These are phyloP conservation scores for Penicillium parvum DNA, from an alignment of 495 filamentous ascomycete genomes.

Conservation along the genomic window DNA sequence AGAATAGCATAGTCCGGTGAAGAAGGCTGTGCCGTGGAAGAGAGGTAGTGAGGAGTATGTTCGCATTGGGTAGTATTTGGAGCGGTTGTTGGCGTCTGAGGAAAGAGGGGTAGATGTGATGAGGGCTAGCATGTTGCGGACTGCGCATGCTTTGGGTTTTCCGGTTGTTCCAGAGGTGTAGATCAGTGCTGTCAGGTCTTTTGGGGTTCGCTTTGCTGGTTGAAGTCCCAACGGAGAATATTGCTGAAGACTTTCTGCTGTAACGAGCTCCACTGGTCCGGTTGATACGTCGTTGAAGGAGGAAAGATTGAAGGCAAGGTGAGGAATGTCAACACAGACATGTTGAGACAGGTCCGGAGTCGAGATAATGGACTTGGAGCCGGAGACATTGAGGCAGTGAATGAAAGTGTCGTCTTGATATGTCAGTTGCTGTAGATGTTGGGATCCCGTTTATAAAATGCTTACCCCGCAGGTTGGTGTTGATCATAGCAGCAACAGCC, in stretches of 20 bases:
- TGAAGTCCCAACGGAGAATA: constrained; percentile 28
- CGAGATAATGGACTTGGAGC: constrained; percentile 60
- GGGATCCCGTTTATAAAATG: neutral
- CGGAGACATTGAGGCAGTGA: constrained; percentile 76
- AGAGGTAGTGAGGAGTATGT: constrained; percentile 91
- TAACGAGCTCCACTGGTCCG: constrained; percentile 46
- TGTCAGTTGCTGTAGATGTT: neutral
- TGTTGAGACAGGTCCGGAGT: constrained; percentile 43
- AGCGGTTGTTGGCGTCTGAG: constrained; percentile 30
- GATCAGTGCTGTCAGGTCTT: constrained; percentile 65
- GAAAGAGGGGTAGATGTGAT: constrained; percentile 42
- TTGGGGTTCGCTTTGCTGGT: constrained; percentile 34
- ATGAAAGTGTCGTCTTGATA: constrained; percentile 54
- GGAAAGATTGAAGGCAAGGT: constrained; percentile 36
- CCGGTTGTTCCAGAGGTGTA: constrained; percentile 89
- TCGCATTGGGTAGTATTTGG: constrained; percentile 54
- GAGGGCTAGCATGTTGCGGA: constrained; percentile 54
- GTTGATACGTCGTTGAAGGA: constrained; percentile 52
- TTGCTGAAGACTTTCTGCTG: constrained; percentile 38
- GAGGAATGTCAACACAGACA: constrained; percentile 35
- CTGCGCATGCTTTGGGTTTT: constrained; percentile 81
- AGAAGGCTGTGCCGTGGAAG: constrained; percentile 79
- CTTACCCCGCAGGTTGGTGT: constrained; percentile 77
- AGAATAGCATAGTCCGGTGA: constrained; percentile 52
- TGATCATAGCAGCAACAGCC: constrained; percentile 82